Percentiles rank a stretch among this genome's conserved stretches.
Evolutionary conservation across 768 basidiomycete species (phyloP).

Genomic region (Boletales sp.): DNA sequence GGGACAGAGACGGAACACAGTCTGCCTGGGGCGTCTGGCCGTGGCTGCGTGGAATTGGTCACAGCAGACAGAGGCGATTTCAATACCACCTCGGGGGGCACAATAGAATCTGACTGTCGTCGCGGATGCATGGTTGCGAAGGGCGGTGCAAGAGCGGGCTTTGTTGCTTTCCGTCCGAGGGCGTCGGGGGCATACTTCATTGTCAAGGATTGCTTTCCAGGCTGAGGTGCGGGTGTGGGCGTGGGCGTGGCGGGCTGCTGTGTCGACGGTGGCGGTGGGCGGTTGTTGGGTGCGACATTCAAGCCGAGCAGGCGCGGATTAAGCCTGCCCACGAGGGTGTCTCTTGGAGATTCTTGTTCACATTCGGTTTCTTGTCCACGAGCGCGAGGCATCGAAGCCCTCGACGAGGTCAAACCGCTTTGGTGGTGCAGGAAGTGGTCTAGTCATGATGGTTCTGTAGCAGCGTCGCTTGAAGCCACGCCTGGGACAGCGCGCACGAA

Average conservation of each 20-base stretch:
- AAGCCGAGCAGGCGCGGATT: slow-evolving; percentile 6
- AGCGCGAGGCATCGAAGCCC: slow-evolving; percentile 34
- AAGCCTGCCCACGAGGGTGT: slow-evolving; percentile 55
- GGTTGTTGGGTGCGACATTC: slow-evolving; percentile 9
- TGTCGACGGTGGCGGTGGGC: slow-evolving; percentile 9
- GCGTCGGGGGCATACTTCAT: slow-evolving; percentile 21
- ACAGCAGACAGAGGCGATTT: slow-evolving; percentile 4
- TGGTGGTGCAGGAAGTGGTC: slow-evolving; percentile 9
- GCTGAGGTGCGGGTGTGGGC: slow-evolving; percentile 35
- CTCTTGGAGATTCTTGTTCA: slow-evolving; percentile 10
- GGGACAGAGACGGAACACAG: slow-evolving; percentile 20
- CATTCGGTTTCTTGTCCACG: slow-evolving; percentile 12
- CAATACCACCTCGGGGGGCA: slow-evolving; percentile 4
- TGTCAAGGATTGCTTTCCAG: slow-evolving; percentile 15
- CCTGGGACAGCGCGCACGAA: too few species aligned
- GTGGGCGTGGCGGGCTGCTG: neutral
- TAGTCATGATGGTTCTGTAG: slow-evolving; percentile 20
- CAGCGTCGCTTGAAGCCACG: too few species aligned
- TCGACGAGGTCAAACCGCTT: slow-evolving; percentile 28
- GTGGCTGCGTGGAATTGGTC: slow-evolving; percentile 10
- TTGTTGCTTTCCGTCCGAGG: slow-evolving; percentile 6
- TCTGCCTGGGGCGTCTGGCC: slow-evolving; percentile 10
- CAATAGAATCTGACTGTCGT: slow-evolving; percentile 32
- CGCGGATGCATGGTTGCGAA: slow-evolving; percentile 21
- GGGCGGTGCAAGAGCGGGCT: slow-evolving; percentile 18